Conservation (phyloP, 2,329 filamentous ascomycete genomes). For the Cladosporium sp. region DNA sequence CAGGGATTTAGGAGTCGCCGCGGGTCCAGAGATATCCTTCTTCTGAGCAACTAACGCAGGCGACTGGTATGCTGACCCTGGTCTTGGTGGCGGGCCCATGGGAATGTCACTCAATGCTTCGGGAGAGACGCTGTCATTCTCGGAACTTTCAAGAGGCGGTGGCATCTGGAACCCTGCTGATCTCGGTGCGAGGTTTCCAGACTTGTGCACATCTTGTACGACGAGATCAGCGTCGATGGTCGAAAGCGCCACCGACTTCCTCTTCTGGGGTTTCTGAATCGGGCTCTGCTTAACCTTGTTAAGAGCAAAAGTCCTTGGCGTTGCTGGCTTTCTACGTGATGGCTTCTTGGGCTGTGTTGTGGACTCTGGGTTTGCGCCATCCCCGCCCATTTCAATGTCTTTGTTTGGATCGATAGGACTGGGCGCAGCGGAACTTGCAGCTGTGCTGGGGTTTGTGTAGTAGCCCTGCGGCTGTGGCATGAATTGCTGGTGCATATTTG, state of each 20-base stretch:
- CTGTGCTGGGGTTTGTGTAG: slow-evolving; percentile 54
- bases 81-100: slow-evolving; percentile 63
- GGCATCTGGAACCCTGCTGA: slow-evolving; percentile 28
- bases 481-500: slow-evolving; percentile 34
- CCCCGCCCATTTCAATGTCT: slow-evolving; percentile 47
- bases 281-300: slow-evolving; percentile 67
- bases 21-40: slow-evolving; percentile 23
- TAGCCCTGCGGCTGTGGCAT: slow-evolving; percentile 45
- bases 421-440: slow-evolving; percentile 51
- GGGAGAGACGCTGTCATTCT: slow-evolving; percentile 52
- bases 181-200: slow-evolving; percentile 28
- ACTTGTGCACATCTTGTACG: slow-evolving; percentile 39
- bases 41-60: slow-evolving; percentile 65
- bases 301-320: slow-evolving; percentile 43
- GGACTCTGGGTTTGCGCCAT: slow-evolving; percentile 29
- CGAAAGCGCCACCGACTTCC: slow-evolving; percentile 48
- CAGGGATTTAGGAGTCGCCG: slow-evolving; percentile 37
- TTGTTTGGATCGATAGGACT: slow-evolving; percentile 45
- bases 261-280: slow-evolving; percentile 65
- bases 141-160: slow-evolving; percentile 39
- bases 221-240: slow-evolving; percentile 47
- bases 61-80: slow-evolving; percentile 61
- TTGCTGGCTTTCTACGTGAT: slow-evolving; percentile 49
- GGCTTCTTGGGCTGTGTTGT: slow-evolving; percentile 45
- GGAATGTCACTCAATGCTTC: slow-evolving; percentile 48